Evolutionary conservation across 31 red algal genomes (phyloP).

Genomic region (Endocladia muricata): DNA sequence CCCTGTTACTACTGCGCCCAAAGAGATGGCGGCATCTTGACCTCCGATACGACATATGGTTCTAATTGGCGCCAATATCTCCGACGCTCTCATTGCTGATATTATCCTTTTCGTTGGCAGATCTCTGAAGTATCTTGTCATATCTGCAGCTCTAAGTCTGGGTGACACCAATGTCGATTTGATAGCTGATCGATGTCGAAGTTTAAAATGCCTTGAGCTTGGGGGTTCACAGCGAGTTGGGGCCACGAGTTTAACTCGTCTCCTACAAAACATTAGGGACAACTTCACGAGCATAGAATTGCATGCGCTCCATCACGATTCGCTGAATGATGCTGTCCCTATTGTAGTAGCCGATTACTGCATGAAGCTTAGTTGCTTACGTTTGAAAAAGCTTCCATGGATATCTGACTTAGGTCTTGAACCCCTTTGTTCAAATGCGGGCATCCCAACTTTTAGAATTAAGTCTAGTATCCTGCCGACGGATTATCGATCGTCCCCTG

Average conservation of each 20-base stretch:
- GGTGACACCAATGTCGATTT: conserved; percentile 14
- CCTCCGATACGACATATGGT: conserved; percentile 31
- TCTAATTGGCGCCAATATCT: conserved; percentile 26
- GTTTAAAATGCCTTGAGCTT: conserved; percentile 9
- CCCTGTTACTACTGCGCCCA: conserved; percentile 16
- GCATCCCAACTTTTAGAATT: conserved; percentile 19
- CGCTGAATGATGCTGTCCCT: conserved; percentile 1
- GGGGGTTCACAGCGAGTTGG: conserved; percentile 18
- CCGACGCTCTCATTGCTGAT: conserved; percentile 5
- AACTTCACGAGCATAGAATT: conserved; percentile 21
- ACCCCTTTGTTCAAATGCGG: background rate
- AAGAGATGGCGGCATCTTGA: background rate
- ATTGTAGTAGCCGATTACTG: conserved; percentile 5
- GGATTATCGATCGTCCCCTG: background rate
- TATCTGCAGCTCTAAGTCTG: conserved; percentile 23
- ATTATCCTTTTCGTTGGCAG: background rate
- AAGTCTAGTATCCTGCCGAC: background rate
- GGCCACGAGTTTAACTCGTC: conserved; percentile 4
- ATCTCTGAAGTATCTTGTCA: conserved; percentile 14
- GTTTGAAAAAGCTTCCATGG: conserved; percentile 19
- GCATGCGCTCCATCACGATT: conserved; percentile 9
- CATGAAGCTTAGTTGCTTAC: conserved; percentile 8
- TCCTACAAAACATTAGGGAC: conserved; percentile 6
- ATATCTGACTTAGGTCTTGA: conserved; percentile 10
- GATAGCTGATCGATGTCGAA: conserved; percentile 5